A percentile compares a stretch with the other conserved stretches of the same genome.
These are phyloP conservation scores for Aspergillus sp. DNA, from an alignment of 2,329 filamentous ascomycete genomes.

Conservation along the genomic window DNA sequence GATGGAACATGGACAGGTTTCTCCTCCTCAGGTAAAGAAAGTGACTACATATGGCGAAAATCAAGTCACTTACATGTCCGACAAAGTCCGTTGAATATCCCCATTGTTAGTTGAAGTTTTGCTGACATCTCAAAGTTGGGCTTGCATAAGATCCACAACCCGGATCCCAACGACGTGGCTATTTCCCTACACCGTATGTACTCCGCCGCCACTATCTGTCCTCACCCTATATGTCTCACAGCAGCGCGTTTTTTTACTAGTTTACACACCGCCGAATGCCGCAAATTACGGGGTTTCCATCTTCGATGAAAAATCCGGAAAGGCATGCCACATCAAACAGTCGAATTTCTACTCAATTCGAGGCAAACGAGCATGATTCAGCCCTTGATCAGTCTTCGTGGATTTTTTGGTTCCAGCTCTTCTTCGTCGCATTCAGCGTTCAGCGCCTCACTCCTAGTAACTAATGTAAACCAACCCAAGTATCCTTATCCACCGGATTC, in stretches of 20 bases:
- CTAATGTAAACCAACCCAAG: not conserved
- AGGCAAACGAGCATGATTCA: conserved; percentile 33
- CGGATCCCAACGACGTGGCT: conserved; percentile 68
- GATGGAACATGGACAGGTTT: conserved; percentile 45
- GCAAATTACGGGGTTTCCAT: conserved; percentile 78
- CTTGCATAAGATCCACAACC: conserved; percentile 79
- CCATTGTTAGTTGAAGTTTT: not conserved
- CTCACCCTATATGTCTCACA: not conserved
- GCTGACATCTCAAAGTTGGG: conserved; percentile 59
- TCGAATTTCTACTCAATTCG: conserved; percentile 69
- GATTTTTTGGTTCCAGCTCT: not conserved
- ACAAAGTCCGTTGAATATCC: conserved; percentile 50
- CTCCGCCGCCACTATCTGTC: not conserved
- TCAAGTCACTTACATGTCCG: conserved; percentile 86
- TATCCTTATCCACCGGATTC: not conserved
- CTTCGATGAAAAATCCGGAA: conserved; percentile 75
- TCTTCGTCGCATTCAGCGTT: no score
- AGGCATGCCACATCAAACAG: conserved; percentile 68
- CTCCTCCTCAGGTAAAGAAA: conserved; percentile 63
- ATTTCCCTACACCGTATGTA: conserved; percentile 74
- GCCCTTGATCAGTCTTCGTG: not conserved
- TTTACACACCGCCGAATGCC: conserved; percentile 88
- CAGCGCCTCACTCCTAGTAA: not conserved
- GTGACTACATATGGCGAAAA: conserved; percentile 69
- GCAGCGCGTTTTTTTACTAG: conserved; percentile 27